phyloP scores from a whole-genome alignment of 108 stramenopile species.

The Fragilaria radians region DNA sequence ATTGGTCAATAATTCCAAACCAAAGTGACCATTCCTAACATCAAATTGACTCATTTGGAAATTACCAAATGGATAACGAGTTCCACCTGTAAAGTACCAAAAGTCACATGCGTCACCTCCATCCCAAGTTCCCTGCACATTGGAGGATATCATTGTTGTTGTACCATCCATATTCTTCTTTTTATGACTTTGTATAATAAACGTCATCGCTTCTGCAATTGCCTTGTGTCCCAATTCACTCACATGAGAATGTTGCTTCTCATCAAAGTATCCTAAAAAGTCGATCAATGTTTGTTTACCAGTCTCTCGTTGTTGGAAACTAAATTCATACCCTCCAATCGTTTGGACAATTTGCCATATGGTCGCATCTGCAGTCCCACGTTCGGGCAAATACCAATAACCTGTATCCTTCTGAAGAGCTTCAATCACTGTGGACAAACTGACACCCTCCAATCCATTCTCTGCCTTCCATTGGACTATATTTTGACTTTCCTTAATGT shows the following conservation, averaged over 20 bases:
- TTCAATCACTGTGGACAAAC: background rate
- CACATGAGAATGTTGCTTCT: background rate
- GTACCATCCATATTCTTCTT: background rate
- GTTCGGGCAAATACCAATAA: background rate
- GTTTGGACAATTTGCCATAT: background rate
- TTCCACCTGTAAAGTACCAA: conserved; percentile 2
- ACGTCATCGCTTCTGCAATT: background rate
- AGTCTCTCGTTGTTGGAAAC: background rate
- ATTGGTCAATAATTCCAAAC: background rate
- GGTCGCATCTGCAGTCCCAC: background rate
- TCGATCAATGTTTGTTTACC: background rate
- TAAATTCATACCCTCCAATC: background rate
- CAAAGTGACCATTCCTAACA: background rate
- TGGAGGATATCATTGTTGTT: background rate
- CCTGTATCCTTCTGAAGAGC: background rate
- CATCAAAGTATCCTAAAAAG: background rate
- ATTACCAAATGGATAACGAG: background rate
- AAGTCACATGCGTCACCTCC: conserved; percentile 4
- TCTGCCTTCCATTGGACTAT: background rate
- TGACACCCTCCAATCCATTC: background rate
- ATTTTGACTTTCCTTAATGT: background rate
- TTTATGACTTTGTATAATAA: background rate
- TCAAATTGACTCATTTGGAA: background rate
- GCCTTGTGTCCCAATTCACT: background rate
- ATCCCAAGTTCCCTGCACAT: conserved; percentile 1